Evolutionary conservation across 108 stramenopile species (phyloP).

Genomic region (Schizochytrium sp.): DNA sequence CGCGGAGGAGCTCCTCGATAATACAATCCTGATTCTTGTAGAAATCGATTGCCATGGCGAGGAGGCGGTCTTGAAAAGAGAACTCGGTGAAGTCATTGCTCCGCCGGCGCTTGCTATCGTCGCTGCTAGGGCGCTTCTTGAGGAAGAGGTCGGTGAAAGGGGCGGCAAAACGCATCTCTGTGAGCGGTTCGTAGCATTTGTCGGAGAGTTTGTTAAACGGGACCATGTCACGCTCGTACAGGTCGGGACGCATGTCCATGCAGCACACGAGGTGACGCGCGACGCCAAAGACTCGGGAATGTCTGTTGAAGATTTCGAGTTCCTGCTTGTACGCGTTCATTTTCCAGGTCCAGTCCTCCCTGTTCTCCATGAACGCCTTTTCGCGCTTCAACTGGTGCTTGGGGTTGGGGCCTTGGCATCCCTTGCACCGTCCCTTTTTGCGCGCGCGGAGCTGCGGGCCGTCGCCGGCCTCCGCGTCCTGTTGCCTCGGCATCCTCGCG

Average conservation of each 20-base stretch:
- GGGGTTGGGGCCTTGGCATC: too few species aligned
- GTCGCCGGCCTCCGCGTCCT: too few species aligned
- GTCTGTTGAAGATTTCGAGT: too few species aligned
- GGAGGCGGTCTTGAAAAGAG: background rate
- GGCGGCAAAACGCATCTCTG: background rate
- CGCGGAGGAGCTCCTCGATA: background rate
- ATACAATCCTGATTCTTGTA: background rate
- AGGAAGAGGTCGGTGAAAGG: background rate
- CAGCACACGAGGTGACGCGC: background rate
- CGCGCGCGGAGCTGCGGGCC: too few species aligned
- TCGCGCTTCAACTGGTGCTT: too few species aligned
- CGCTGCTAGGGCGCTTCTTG: background rate
- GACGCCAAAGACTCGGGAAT: background rate
- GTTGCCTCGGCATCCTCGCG: too few species aligned
- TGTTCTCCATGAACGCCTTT: too few species aligned
- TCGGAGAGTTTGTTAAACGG: background rate
- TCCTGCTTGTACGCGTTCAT: too few species aligned
- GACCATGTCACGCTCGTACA: background rate
- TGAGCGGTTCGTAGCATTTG: background rate
- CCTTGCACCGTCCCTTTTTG: too few species aligned
- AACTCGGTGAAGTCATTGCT: background rate
- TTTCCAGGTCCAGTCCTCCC: too few species aligned
- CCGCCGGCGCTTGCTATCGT: too few species aligned
- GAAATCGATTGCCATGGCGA: background rate
- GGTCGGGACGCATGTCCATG: background rate